Percentiles rank a stretch among this genome's conserved stretches.
Evolutionary conservation across 345 rosid genomes (phyloP).

Genomic region (Trapa bicornis): DNA sequence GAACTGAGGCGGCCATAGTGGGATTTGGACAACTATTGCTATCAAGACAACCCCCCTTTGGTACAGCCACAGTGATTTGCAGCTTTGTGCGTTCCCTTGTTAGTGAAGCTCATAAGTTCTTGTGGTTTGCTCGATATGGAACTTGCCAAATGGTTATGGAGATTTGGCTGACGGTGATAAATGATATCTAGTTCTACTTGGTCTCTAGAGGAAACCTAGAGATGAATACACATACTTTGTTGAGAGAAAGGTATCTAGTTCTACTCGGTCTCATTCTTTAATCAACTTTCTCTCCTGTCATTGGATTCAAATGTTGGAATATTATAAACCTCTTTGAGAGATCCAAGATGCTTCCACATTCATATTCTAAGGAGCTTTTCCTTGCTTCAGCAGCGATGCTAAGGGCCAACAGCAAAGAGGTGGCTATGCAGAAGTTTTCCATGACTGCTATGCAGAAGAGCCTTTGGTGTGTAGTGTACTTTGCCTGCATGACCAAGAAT

Average conservation of each 20-base stretch:
- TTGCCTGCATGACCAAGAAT: too few species aligned
- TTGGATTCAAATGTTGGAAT: background rate
- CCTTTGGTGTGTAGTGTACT: background rate
- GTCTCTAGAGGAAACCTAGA: too few species aligned
- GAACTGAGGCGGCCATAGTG: constrained; percentile 33
- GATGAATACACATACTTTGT: background rate
- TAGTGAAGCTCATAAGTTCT: too few species aligned
- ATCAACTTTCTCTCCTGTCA: background rate
- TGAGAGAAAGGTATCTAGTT: background rate
- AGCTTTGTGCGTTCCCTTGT: too few species aligned
- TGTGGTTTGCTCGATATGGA: too few species aligned
- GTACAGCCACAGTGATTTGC: too few species aligned
- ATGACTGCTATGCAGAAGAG: background rate
- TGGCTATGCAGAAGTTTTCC: background rate
- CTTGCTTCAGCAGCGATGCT: background rate
- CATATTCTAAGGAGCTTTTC: too few species aligned
- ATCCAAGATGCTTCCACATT: background rate
- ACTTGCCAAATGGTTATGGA: too few species aligned
- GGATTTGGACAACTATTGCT: background rate
- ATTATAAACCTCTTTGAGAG: background rate
- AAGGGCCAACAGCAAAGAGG: background rate
- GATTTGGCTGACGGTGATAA: too few species aligned
- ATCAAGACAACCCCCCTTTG: too few species aligned
- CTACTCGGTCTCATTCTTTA: background rate
- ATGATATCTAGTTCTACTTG: too few species aligned